Evolutionary conservation across 1,284 basidiomycete genomes (phyloP).

Genomic region (Coniophora puteana): DNA sequence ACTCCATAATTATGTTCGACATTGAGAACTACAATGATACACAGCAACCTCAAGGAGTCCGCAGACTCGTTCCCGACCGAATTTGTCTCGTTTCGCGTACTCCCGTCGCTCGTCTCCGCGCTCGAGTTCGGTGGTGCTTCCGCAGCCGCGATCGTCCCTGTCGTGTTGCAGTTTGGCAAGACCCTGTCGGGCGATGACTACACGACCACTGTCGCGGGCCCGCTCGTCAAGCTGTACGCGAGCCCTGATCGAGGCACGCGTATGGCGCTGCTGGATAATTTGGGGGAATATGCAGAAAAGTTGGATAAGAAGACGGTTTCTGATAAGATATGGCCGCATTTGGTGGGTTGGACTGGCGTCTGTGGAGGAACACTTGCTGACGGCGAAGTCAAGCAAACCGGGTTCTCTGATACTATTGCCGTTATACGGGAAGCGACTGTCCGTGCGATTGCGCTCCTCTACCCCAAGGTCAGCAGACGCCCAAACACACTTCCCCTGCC

Average conservation of each 20-base stretch:
- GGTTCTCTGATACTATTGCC: conserved; percentile 92
- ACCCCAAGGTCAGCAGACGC: conserved; percentile 66
- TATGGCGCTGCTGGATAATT: conserved; percentile 88
- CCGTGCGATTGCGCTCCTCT: conserved; percentile 81
- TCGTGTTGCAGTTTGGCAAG: conserved; percentile 79
- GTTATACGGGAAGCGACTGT: conserved; percentile 94
- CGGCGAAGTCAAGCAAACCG: conserved; percentile 66
- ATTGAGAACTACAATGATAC: background rate
- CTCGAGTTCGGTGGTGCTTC: conserved; percentile 84
- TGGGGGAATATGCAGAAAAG: conserved; percentile 83
- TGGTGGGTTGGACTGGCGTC: conserved; percentile 51
- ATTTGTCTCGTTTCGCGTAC: conserved; percentile 82
- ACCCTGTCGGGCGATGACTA: conserved; percentile 75
- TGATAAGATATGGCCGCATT: conserved; percentile 91
- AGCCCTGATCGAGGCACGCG: conserved; percentile 91
- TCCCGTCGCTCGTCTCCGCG: conserved; percentile 85
- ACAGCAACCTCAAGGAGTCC: conserved; percentile 77
- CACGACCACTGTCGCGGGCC: conserved; percentile 62
- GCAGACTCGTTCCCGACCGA: conserved; percentile 80
- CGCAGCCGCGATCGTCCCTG: conserved; percentile 75
- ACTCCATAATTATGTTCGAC: background rate
- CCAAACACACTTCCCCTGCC: background rate
- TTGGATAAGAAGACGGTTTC: conserved; percentile 82
- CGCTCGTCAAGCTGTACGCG: conserved; percentile 80
- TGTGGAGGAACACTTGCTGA: background rate